Percentiles rank a stretch among this genome's conserved stretches.
phyloP scores from a whole-genome alignment of 257 asterid species.

The Solanum commersonii region DNA sequence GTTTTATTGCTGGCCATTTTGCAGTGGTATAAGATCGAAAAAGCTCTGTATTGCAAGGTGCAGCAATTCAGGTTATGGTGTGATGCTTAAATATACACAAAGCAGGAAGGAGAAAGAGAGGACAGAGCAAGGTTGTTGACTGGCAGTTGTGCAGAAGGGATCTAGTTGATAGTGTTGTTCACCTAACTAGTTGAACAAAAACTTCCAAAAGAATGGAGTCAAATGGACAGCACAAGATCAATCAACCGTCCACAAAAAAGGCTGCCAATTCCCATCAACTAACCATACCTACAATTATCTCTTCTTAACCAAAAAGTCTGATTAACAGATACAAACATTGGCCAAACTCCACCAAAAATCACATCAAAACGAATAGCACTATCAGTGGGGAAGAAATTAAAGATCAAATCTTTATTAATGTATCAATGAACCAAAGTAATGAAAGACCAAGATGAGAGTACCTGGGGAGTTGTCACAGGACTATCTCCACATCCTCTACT shows the following conservation, averaged over 20 bases:
- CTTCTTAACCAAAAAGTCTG: neutral
- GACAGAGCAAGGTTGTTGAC: constrained; percentile 9
- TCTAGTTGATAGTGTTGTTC: constrained; percentile 16
- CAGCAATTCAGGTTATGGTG: neutral
- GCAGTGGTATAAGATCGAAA: neutral
- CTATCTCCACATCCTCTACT: constrained; percentile 89
- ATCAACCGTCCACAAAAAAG: neutral
- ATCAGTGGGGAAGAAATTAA: neutral
- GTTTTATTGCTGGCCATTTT: constrained; percentile 32
- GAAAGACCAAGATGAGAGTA: constrained; percentile 1
- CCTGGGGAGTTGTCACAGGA: constrained; percentile 96
- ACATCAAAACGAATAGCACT: neutral
- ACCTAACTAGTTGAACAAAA: neutral
- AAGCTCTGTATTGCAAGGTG: constrained; percentile 1
- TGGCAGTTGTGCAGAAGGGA: constrained; percentile 41
- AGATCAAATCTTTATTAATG: neutral
- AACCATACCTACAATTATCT: neutral
- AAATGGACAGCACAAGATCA: neutral
- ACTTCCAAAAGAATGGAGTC: neutral
- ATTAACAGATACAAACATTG: neutral
- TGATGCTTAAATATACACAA: constrained; percentile 20
- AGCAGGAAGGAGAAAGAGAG: neutral
- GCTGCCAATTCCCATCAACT: neutral
- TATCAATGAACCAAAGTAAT: neutral
- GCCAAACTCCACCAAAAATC: neutral